A percentile compares a stretch with the other conserved stretches of the same genome.
phyloP scores from a whole-genome alignment of 129 eudicot genomes.

The Dittrichia graveolens region DNA sequence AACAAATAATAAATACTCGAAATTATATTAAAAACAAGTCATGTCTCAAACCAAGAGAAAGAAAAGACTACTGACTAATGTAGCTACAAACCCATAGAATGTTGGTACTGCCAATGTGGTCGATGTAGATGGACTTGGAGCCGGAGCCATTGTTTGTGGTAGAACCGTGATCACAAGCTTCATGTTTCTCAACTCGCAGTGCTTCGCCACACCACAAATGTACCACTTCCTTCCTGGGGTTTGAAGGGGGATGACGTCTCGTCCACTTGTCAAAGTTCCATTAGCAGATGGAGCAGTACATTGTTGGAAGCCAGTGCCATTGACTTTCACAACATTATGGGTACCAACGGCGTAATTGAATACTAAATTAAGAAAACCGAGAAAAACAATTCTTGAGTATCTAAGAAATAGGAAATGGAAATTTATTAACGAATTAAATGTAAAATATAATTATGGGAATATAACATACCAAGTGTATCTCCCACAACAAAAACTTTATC shows the following conservation, averaged over 20 bases:
- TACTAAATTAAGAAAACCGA: conserved; percentile 23
- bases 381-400: background rate
- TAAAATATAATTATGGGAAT: background rate
- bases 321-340: conserved; percentile 47
- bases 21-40: background rate
- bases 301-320: conserved; percentile 39
- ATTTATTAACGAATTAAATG: background rate
- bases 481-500: conserved; percentile 44
- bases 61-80: conserved; percentile 6
- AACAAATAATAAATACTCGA: too few species aligned
- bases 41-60: conserved; percentile 5
- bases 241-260: conserved; percentile 39
- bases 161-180: conserved; percentile 37
- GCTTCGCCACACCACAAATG: conserved; percentile 44
- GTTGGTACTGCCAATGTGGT: conserved; percentile 9
- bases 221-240: conserved; percentile 53
- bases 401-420: background rate
- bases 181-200: conserved; percentile 38
- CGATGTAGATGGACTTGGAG: conserved; percentile 22
- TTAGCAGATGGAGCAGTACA: conserved; percentile 19
- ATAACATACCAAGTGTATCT: conserved; percentile 35
- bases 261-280: conserved; percentile 37
- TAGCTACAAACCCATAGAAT: conserved; percentile 4
- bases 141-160: conserved; percentile 1
- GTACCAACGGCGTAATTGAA: conserved; percentile 36